Base-by-base conservation (phyloP, 1,284 basidiomycete genomes). In the Cutaneotrichosporon daszewskae region DNA sequence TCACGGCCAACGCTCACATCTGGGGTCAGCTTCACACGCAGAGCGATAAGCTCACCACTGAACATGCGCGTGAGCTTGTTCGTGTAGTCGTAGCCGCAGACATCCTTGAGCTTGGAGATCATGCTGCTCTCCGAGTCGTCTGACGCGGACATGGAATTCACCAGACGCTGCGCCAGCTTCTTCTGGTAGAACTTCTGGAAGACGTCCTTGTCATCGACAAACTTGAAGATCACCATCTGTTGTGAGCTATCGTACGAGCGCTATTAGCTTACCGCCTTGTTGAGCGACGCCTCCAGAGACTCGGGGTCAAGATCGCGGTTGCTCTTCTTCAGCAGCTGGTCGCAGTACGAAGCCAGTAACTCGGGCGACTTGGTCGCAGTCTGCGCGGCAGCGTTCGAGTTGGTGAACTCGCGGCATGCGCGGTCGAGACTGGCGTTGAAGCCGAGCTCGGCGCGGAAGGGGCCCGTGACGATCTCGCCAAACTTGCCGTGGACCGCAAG, bases 131-230 rank as follows among this genome's bases (percentile, higher is more conserved):
- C 95, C 19, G 84, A 85, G 73, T 99, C 95, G 61, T 97, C 94
- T 4, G 92, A 97, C 5, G 91, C 90, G 17, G 91, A 96, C 17
- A 87, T 81, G 26, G 83, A 83, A 59, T 90, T 85, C 55, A 99
- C 92, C 26, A 99, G 81, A 57, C 95, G 89, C 65, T 88, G 88
- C 34, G 91, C 92, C 17, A 99, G 76, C 74, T 94, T 94, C 59
- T 90, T 96, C 33, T 87, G 87, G 76, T 99, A 99, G 78, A 96
- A 99, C 34, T 88, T 90, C 68, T 97, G 94, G 83, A 98, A 99
- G 11, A 98, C 91, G 62, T 98, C 95, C 77, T 96, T 96, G 76
- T 98, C 95, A 69, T 96, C 91, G 58, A 98, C 85, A 69, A 96
- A 98, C 72, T 96, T 96, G 84, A 99, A 98, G 39, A 98, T 77